phyloP scores from a whole-genome alignment of 805 yeast species.

The Peterozyma toletana region DNA sequence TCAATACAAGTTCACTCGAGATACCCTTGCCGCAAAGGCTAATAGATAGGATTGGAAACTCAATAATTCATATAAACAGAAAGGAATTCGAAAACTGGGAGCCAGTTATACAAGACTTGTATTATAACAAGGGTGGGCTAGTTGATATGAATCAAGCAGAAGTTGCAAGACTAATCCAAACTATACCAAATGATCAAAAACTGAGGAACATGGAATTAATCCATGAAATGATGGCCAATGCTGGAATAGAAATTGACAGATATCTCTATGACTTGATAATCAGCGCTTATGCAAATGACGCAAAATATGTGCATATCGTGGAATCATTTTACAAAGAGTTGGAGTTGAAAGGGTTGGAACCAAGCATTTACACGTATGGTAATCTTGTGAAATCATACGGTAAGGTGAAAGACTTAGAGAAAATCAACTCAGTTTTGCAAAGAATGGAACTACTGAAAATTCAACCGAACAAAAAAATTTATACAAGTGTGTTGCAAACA shows the following conservation, averaged over 20 bases:
- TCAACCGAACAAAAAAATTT: constrained; percentile 37
- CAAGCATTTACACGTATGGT: constrained; percentile 34
- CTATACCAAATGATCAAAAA: constrained; percentile 33
- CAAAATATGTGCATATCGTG: constrained; percentile 19
- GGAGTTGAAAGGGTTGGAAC: constrained; percentile 15
- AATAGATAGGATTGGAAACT: constrained; percentile 28
- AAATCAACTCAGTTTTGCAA: constrained; percentile 28
- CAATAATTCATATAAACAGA: constrained; percentile 30
- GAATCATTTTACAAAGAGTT: constrained; percentile 26
- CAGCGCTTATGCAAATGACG: constrained; percentile 18
- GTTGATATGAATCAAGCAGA: constrained; percentile 23
- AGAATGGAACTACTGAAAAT: constrained; percentile 30
- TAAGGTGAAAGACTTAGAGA: constrained; percentile 26
- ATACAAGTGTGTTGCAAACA: constrained; percentile 53
- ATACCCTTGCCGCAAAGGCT: constrained; percentile 25
- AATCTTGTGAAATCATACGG: constrained; percentile 38
- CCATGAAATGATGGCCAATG: constrained; percentile 28
- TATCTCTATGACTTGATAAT: constrained; percentile 30
- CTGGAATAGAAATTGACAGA: constrained; percentile 22
- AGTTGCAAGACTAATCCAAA: constrained; percentile 26
- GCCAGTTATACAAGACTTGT: constrained; percentile 32
- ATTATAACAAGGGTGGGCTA: constrained; percentile 27
- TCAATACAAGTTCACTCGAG: constrained; percentile 9
- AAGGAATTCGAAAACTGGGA: constrained; percentile 38
- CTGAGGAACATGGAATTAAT: constrained; percentile 25